Evolutionary conservation across 805 yeast genomes (phyloP).

Genomic region (Ogataea methylovora): DNA sequence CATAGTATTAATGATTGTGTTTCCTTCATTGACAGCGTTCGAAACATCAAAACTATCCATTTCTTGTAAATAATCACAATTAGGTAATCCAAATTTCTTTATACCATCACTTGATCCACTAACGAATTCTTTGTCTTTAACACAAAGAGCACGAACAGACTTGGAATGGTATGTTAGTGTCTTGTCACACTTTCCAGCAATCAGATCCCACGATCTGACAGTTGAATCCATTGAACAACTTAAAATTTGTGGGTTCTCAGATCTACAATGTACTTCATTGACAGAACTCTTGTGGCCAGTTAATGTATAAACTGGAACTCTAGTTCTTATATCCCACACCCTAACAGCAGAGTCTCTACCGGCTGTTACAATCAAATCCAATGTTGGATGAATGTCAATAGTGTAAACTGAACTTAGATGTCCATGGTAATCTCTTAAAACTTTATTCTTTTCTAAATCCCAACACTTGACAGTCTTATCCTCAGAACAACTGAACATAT

Average conservation of each 20-base stretch:
- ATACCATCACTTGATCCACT: conserved; percentile 78
- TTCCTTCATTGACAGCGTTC: conserved; percentile 21
- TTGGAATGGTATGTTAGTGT: conserved; percentile 82
- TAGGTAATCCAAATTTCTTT: conserved; percentile 78
- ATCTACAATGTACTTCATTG: conserved; percentile 57
- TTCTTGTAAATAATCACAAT: conserved; percentile 51
- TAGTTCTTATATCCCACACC: conserved; percentile 90
- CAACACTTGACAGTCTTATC: conserved; percentile 91
- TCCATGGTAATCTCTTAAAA: conserved; percentile 86
- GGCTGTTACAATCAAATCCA: conserved; percentile 78
- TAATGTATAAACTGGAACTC: conserved; percentile 65
- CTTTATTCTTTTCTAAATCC: conserved; percentile 85
- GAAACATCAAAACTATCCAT: conserved; percentile 45
- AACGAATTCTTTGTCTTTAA: conserved; percentile 61
- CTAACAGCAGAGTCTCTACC: conserved; percentile 83
- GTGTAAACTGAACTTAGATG: conserved; percentile 87
- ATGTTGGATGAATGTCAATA: conserved; percentile 77
- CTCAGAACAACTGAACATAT: conserved; percentile 86
- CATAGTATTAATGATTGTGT: conserved; percentile 58
- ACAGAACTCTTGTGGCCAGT: conserved; percentile 79
- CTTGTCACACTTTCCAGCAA: conserved; percentile 64
- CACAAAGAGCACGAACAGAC: conserved; percentile 64
- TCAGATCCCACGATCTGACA: conserved; percentile 82
- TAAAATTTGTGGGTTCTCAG: conserved; percentile 78
- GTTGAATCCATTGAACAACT: conserved; percentile 83